phyloP scores from a whole-genome alignment of 768 basidiomycete genomes.

The Ramaria sp. region DNA sequence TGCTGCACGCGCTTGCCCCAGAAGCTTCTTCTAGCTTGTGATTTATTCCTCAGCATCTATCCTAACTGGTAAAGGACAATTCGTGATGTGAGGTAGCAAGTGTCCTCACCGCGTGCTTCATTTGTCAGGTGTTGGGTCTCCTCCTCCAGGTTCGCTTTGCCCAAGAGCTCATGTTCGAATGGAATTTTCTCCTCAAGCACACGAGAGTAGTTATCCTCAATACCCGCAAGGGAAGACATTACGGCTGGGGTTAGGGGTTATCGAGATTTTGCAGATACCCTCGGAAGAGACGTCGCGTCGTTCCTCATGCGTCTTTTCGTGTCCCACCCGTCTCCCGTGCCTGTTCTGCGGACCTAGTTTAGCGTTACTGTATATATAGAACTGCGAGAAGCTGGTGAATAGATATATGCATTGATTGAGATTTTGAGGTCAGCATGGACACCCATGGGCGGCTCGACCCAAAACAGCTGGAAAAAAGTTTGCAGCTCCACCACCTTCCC shows the following conservation, averaged over 20 bases:
- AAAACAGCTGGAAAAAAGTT: neutral
- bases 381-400: too few relatives aligned
- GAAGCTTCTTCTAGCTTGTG: conserved; percentile 69
- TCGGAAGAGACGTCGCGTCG: too few relatives aligned
- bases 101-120: conserved; percentile 71
- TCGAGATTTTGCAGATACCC: too few relatives aligned
- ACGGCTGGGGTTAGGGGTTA: too few relatives aligned
- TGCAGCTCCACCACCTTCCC: neutral
- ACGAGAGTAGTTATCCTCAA: conserved; percentile 82
- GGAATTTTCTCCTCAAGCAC: conserved; percentile 95
- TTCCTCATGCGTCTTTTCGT: too few relatives aligned
- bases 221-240: conserved; percentile 69
- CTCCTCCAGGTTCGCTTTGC: conserved; percentile 85
- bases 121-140: conserved; percentile 85
- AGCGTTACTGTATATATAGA: too few relatives aligned
- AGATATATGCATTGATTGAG: too few relatives aligned
- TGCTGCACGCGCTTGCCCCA: conserved; percentile 31
- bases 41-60: conserved; percentile 81
- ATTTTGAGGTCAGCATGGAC: too few relatives aligned
- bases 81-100: neutral
- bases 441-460: neutral
- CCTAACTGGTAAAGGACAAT: conserved; percentile 10
- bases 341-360: too few relatives aligned
- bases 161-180: conserved; percentile 88
- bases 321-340: too few relatives aligned